These are phyloP conservation scores for Wallacemonas sp. DNA, from an alignment of 208 protist genomes.

Conservation along the genomic window DNA sequence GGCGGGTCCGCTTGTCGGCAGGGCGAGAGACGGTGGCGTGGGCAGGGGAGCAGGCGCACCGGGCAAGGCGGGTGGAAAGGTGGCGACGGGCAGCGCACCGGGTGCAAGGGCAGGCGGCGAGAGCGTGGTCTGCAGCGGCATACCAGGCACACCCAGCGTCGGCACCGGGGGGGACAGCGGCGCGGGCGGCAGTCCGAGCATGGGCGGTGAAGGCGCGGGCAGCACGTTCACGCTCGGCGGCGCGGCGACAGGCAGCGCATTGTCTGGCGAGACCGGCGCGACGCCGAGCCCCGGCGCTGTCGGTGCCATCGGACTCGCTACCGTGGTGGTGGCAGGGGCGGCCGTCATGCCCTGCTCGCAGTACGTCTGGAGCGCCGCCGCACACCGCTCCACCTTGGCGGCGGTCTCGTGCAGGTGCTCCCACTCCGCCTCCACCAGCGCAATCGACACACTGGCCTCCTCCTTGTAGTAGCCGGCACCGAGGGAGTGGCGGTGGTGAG, in stretches of 20 bases:
- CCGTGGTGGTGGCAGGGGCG: too few relatives aligned
- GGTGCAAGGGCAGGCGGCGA: background rate
- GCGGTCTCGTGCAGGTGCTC: conserved; percentile 35
- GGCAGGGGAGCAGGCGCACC: conserved; percentile 1
- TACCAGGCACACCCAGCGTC: background rate
- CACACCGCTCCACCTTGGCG: conserved; percentile 34
- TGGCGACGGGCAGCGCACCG: background rate
- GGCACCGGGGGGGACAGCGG: background rate
- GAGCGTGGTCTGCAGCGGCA: conserved; percentile 6
- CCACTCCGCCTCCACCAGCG: conserved; percentile 54
- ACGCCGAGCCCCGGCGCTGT: too few relatives aligned
- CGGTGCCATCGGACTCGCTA: background rate
- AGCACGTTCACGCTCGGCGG: background rate
- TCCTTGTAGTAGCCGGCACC: conserved; percentile 69
- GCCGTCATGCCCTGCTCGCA: conserved; percentile 45
- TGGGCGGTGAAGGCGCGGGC: background rate
- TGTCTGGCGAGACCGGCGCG: too few relatives aligned
- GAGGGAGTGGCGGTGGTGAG: conserved; percentile 28
- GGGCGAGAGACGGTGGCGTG: conserved; percentile 8
- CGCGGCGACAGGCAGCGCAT: too few relatives aligned
- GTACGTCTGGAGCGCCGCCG: conserved; percentile 36
- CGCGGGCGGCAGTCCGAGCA: background rate
- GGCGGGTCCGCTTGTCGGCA: background rate
- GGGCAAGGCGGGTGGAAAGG: conserved; percentile 1
- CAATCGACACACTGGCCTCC: conserved; percentile 42